phyloP scores from a whole-genome alignment of 2,329 filamentous ascomycete genomes.

The Pseudogymnoascus sp. region DNA sequence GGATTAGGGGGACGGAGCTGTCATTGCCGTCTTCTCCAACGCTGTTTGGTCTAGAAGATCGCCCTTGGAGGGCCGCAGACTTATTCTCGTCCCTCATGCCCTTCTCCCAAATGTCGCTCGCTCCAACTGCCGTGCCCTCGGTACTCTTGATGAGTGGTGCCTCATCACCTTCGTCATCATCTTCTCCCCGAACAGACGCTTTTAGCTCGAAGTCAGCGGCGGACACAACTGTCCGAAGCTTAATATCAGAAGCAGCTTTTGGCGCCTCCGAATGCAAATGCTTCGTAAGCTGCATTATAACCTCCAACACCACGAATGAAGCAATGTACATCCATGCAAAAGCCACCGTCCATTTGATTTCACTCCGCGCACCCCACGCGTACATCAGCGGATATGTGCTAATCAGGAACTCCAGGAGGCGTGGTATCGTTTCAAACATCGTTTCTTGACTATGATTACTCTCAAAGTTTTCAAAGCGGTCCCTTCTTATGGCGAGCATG shows the following conservation, averaged over 20 bases:
- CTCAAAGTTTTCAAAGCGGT: not conserved
- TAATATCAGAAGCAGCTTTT: not conserved
- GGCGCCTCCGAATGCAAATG: not conserved
- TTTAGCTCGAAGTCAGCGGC: too few relatives aligned
- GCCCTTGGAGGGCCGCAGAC: too few relatives aligned
- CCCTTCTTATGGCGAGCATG: not conserved
- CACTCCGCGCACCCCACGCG: not conserved
- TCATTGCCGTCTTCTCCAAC: too few relatives aligned
- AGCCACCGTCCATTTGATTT: not conserved
- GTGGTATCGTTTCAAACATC: not conserved
- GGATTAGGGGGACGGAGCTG: too few relatives aligned
- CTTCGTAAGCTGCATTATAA: not conserved
- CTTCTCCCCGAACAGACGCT: too few relatives aligned
- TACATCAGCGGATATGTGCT: not conserved
- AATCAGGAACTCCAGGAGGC: not conserved
- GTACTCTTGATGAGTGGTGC: not conserved
- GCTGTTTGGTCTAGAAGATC: too few relatives aligned
- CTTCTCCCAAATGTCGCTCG: too few relatives aligned
- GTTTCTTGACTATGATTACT: not conserved
- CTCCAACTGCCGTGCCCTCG: not conserved
- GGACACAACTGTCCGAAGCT: too few relatives aligned
- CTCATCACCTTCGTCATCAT: too few relatives aligned
- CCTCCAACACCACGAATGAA: not conserved
- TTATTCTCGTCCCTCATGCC: too few relatives aligned
- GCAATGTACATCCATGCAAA: not conserved